Evolutionary conservation across 78 protist genomes (phyloP).

Genomic region (Dictyostelium capitatum): DNA sequence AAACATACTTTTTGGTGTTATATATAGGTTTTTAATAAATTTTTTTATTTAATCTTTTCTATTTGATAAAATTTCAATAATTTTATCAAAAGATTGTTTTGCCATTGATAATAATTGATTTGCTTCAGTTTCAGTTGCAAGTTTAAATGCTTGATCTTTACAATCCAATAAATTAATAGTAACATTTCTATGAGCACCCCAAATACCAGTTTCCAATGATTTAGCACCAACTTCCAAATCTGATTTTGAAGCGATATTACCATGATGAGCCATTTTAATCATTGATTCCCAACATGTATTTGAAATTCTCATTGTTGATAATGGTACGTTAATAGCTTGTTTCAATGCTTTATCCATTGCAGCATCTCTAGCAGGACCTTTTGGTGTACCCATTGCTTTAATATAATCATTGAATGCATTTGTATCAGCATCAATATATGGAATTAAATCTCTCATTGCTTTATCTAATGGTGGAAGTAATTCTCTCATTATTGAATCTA

Average conservation of each 20-base stretch:
- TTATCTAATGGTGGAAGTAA: conserved; percentile 71
- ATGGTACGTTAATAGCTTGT: conserved; percentile 42
- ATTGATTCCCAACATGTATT: conserved; percentile 42
- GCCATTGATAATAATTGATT: conserved; percentile 17
- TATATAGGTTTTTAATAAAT: too few relatives aligned
- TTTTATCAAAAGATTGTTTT: background rate
- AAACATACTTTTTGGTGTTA: too few relatives aligned
- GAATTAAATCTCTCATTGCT: conserved; percentile 74
- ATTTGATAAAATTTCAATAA: conserved; percentile 15
- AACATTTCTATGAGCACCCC: conserved; percentile 77
- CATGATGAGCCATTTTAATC: conserved; percentile 48
- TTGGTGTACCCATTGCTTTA: conserved; percentile 1
- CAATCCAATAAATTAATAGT: conserved; percentile 28
- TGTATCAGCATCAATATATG: conserved; percentile 80
- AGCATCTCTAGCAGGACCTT: conserved; percentile 36
- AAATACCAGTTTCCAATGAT: conserved; percentile 65
- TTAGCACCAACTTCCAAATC: conserved; percentile 74
- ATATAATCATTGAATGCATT: conserved; percentile 53
- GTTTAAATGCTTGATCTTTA: conserved; percentile 15
- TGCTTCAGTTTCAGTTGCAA: background rate
- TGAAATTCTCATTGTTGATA: conserved; percentile 63
- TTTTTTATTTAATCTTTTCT: conserved; percentile 62
- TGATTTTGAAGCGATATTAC: conserved; percentile 66
- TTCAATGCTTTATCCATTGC: conserved; percentile 37
- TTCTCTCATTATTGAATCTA: conserved; percentile 62